phyloP scores from a whole-genome alignment of 306 rosid genomes.

The Prosopis cineraria region DNA sequence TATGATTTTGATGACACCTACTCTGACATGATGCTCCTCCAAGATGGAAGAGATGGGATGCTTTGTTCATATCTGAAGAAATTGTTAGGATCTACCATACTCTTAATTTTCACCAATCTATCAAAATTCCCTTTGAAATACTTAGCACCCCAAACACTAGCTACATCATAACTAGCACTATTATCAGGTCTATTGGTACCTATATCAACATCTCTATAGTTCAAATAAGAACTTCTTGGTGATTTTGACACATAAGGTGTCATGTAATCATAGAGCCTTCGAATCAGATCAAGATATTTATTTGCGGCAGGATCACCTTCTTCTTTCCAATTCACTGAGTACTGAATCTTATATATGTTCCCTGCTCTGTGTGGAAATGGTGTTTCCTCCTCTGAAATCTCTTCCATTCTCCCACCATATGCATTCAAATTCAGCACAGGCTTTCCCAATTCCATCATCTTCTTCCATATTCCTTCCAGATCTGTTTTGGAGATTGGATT shows the following conservation, averaged over 20 bases:
- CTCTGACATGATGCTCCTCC: slow-evolving; percentile 38
- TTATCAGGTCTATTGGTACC: slow-evolving; percentile 56
- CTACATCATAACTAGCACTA: slow-evolving; percentile 47
- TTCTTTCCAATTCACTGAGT: slow-evolving; percentile 67
- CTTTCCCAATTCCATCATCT: slow-evolving; percentile 59
- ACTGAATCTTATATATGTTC: slow-evolving; percentile 64
- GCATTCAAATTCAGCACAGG: slow-evolving; percentile 56
- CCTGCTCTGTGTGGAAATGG: slow-evolving; percentile 79
- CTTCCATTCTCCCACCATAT: slow-evolving; percentile 70
- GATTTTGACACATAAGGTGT: slow-evolving; percentile 61
- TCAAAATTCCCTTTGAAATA: slow-evolving; percentile 69
- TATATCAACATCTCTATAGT: slow-evolving; percentile 72
- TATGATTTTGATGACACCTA: neutral
- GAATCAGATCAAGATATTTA: slow-evolving; percentile 40
- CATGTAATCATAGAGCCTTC: slow-evolving; percentile 62
- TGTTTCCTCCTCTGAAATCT: slow-evolving; percentile 60
- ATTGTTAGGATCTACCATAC: slow-evolving; percentile 59
- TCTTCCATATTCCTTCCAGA: slow-evolving; percentile 64
- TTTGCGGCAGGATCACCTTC: slow-evolving; percentile 42
- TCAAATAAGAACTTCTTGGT: slow-evolving; percentile 69
- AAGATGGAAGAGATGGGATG: slow-evolving; percentile 52
- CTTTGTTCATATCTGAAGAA: slow-evolving; percentile 73
- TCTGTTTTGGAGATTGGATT: slow-evolving; percentile 47
- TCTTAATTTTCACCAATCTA: slow-evolving; percentile 60
- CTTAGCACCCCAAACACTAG: slow-evolving; percentile 67